Conservation (phyloP, 306 rosid species). For the Quillaja saponaria region DNA sequence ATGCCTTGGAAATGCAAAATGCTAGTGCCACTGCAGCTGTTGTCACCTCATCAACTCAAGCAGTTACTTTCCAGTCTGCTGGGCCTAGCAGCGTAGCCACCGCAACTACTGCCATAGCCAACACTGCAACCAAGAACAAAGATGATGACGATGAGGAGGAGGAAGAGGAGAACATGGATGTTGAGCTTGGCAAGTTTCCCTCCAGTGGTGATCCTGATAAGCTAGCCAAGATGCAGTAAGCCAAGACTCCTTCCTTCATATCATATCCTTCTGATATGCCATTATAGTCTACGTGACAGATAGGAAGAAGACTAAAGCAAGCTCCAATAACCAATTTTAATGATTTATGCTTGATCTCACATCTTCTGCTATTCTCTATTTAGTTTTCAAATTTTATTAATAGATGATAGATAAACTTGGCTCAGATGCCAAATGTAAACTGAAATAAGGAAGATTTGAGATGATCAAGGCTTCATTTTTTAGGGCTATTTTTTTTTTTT, state of each 20-base stretch:
- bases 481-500: no score
- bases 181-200: slow-evolving; percentile 80
- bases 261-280: background rate
- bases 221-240: slow-evolving; percentile 91
- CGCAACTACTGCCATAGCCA: background rate
- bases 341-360: background rate
- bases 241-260: background rate
- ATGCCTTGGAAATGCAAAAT: slow-evolving; percentile 28
- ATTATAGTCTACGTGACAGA: slow-evolving; percentile 1
- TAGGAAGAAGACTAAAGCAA: background rate
- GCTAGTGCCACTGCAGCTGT: slow-evolving; percentile 25
- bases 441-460: no score
- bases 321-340: background rate
- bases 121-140: slow-evolving; percentile 35
- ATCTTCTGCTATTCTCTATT: no score
- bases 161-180: slow-evolving; percentile 89
- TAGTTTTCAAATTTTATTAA: no score
- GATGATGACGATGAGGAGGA: slow-evolving; percentile 85
- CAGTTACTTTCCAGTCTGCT: background rate
- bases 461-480: no score
- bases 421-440: no score
- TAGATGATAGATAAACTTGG: no score
- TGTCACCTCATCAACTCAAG: slow-evolving; percentile 5
- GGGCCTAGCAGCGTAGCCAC: slow-evolving; percentile 10
- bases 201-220: slow-evolving; percentile 73